Conservation (phyloP, 306 rosid species). For the Vigna reflexopilosa region DNA sequence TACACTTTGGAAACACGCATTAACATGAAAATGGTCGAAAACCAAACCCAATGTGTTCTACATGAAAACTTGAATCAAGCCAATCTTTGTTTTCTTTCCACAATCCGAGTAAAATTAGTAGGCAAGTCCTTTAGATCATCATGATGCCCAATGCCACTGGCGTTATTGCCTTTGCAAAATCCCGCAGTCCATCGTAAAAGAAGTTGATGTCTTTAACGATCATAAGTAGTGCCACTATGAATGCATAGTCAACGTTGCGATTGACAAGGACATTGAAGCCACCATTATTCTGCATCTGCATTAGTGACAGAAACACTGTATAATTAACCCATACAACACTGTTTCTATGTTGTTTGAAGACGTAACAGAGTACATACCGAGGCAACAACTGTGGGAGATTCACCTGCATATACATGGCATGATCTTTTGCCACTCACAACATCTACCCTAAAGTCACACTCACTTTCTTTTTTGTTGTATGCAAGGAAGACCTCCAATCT, state of each 20-base stretch:
- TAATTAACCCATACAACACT: too few relatives aligned
- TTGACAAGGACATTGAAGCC: neutral
- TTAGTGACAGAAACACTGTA: neutral
- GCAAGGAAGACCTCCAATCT: neutral
- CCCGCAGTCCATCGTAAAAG: neutral
- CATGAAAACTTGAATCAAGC: too few relatives aligned
- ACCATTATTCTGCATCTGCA: neutral
- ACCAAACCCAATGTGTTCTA: too few relatives aligned
- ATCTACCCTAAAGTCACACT: neutral
- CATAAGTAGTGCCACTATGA: neutral
- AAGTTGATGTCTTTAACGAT: neutral
- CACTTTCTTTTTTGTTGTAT: neutral
- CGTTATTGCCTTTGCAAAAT: neutral
- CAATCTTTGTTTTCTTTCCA: neutral
- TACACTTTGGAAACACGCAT: too few relatives aligned
- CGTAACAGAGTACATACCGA: neutral
- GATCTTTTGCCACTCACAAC: neutral
- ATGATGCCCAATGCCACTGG: neutral
- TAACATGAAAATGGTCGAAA: too few relatives aligned
- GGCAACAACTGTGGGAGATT: neutral
- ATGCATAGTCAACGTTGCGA: neutral
- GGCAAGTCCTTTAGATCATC: neutral
- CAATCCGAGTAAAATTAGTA: neutral
- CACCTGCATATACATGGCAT: neutral
- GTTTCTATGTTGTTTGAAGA: too few relatives aligned